phyloP scores from a whole-genome alignment of 176 grass and related monocot genomes.

The Triticum aestivum region IWGSC_CS_RefSeq_v2.1 NC_057797.1:607257854-607258353 shows the following conservation, averaged over 20 bases:
- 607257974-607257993: conserved; percentile 24
- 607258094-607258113: conserved; percentile 1
- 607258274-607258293: conserved; percentile 36
- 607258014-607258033: conserved; percentile 28
- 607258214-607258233: conserved; percentile 21
- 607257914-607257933: conserved; percentile 19
- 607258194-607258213: conserved; percentile 12
- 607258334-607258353: conserved; percentile 41
- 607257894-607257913: background rate
- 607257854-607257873: conserved; percentile 32
- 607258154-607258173: background rate
- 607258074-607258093: conserved; percentile 30
- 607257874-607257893: conserved; percentile 9
- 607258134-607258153: conserved; percentile 11
- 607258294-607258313: conserved; percentile 24
- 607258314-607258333: conserved; percentile 3
- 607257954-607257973: background rate
- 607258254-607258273: conserved; percentile 45
- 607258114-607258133: conserved; percentile 25
- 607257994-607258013: conserved; percentile 47
- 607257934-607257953: conserved; percentile 23
- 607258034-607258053: conserved; percentile 17
- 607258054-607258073: conserved; percentile 36
- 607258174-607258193: conserved; percentile 17
- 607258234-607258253: conserved; percentile 27